phyloP scores from a whole-genome alignment of 192 early-diverging fungal species.

The Phlyctochytrium arcticum region DNA sequence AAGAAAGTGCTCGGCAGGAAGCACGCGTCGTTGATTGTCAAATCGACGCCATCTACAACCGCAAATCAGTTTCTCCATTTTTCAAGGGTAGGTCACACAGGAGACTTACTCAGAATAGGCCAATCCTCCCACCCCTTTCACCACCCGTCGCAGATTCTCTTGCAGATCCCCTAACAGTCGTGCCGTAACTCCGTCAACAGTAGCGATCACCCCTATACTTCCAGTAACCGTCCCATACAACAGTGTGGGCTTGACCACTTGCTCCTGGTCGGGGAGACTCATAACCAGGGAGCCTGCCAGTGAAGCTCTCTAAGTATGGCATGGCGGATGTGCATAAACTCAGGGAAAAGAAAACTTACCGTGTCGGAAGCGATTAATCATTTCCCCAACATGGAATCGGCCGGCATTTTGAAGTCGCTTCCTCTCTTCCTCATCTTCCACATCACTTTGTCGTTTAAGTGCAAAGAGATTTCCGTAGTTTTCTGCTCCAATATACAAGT shows the following conservation, averaged over 20 bases:
- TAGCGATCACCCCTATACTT: slow-evolving; percentile 71
- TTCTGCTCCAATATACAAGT: slow-evolving; percentile 61
- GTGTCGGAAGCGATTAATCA: slow-evolving; percentile 70
- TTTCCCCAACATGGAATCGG: slow-evolving; percentile 76
- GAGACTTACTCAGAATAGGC: slow-evolving; percentile 52
- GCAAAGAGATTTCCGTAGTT: slow-evolving; percentile 56
- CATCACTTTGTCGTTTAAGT: slow-evolving; percentile 48
- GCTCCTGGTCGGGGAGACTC: slow-evolving; percentile 58
- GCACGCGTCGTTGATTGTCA: slow-evolving; percentile 44
- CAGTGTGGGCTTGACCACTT: slow-evolving; percentile 42
- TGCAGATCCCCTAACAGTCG: slow-evolving; percentile 61
- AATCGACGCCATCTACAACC: slow-evolving; percentile 64
- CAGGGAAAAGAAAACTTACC: slow-evolving; percentile 44
- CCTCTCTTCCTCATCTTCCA: slow-evolving; percentile 46
- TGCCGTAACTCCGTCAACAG: slow-evolving; percentile 56
- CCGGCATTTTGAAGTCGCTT: slow-evolving; percentile 54
- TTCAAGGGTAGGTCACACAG: neutral
- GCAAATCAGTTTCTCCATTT: neutral
- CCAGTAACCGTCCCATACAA: slow-evolving; percentile 79
- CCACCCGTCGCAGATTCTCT: slow-evolving; percentile 52
- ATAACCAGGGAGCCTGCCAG: slow-evolving; percentile 70
- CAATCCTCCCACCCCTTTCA: slow-evolving; percentile 57
- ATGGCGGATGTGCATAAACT: neutral
- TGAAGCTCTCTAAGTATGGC: neutral
- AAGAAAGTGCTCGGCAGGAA: slow-evolving; percentile 56